These are phyloP conservation scores for Dimocarpus longan DNA, from an alignment of 345 rosid genomes.

Conservation along the genomic window DNA sequence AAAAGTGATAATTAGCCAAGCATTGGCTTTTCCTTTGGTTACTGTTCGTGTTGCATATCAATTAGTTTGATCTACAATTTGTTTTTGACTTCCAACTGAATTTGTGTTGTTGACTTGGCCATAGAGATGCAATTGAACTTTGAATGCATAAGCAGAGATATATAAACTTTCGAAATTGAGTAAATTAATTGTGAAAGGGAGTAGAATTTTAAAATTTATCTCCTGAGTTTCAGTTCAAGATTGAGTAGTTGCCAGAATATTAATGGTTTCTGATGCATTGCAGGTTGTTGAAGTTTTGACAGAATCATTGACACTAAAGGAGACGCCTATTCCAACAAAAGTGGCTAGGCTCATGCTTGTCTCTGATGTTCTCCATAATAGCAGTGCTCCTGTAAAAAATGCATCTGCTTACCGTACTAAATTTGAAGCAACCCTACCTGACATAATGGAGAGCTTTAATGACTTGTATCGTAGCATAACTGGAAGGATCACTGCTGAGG, in stretches of 20 bases:
- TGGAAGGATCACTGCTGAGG: conserved; percentile 98
- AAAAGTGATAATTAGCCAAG: not conserved
- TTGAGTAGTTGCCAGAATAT: conserved; percentile 1
- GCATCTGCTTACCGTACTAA: conserved; percentile 99
- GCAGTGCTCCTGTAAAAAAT: conserved; percentile 98
- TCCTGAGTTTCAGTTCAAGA: not conserved
- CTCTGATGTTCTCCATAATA: conserved; percentile 89
- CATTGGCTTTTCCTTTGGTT: not conserved
- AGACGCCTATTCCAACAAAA: conserved; percentile 95
- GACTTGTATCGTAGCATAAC: conserved; percentile 92
- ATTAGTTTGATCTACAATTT: not conserved
- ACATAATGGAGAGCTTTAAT: conserved; percentile 98
- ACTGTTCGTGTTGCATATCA: not conserved
- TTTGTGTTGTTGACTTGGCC: not conserved
- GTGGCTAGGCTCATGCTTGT: conserved; percentile 92
- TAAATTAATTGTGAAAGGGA: not conserved
- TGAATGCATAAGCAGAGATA: not conserved
- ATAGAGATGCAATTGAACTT: conserved; percentile 18
- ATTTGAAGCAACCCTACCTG: conserved; percentile 90
- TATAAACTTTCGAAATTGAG: not conserved
- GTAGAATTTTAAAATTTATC: not conserved
- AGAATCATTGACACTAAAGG: conserved; percentile 92
- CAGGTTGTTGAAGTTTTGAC: conserved; percentile 98
- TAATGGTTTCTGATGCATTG: conserved; percentile 18
- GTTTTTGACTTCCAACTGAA: not conserved